Evolutionary conservation across 345 rosid species (phyloP), one percentile per base, ranked within the genome.

Genomic region (Citrus mangshanensis): DNA sequence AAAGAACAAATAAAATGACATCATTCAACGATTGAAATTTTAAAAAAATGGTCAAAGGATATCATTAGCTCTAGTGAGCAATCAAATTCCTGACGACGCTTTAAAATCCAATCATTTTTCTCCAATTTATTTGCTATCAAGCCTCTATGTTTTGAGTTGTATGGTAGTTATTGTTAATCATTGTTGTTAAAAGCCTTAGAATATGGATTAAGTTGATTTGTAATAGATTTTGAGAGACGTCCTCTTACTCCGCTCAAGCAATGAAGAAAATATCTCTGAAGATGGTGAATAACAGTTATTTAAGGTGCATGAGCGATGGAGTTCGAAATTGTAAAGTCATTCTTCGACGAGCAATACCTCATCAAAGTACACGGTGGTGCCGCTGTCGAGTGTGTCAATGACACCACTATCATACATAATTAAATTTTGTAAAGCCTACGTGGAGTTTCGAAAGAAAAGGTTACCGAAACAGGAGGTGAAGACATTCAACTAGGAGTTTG

Each of bases 221-320:
- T 42, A 42, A 10, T 42, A 79, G 0, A 4, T 38, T 38, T 38
- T 38, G 42, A 5, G 22, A 62, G 18, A 4, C 40, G 0, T 16
- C 37, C 7, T 68, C 54, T 25, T 38, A 14, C 38, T 18, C 40
- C 24, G 12, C 6, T 7, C 72, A 0, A 18, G 6, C 67, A 32
- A 24, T 46, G 42, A 66, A 38, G 51, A 38, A 38, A 38, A 81
- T 81, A 32, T 72, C 58, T 6, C 80, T 86, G 0, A 83, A 54
- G 59, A 59, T 83, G 42, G 1, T 7, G 1, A 3, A 6, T 7
- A 6, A 1, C 0, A 37, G 34, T 19, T 40, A 34, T 78, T 82
- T 74, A 46, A 62, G 32, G 84, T 82, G 8, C 81, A 80, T 5
- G 70, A 78, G 37, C 22, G 68, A 21, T 77, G 86, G 77, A 81